Conservation (phyloP, 495 filamentous ascomycete species). For the Penicillium angulare region DNA sequence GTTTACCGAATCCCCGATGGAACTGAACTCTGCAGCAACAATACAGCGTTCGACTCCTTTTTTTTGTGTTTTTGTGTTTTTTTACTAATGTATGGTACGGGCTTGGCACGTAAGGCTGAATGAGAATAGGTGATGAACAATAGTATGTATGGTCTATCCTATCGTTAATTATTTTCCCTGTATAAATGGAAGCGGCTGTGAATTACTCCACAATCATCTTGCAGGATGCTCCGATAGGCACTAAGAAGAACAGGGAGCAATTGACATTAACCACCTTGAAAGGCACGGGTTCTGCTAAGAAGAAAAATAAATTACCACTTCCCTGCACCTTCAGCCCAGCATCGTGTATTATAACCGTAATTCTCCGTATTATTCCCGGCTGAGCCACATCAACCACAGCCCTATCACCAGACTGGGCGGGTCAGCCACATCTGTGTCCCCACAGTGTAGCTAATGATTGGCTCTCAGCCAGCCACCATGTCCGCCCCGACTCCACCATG, state of each 20-base stretch:
- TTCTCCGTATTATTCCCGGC: neutral
- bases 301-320: neutral
- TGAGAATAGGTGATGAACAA: no score
- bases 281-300: no score
- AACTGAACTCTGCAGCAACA: conserved; percentile 5
- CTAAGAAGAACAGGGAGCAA: no score
- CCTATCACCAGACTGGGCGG: neutral
- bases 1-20: conserved; percentile 11
- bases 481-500: conserved; percentile 11
- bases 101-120: neutral
- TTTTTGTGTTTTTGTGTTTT: neutral
- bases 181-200: no score
- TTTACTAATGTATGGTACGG: conserved; percentile 1
- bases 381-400: neutral
- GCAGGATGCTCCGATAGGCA: no score
- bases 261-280: no score
- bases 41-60: neutral
- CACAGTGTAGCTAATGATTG: conserved; percentile 1
- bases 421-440: conserved; percentile 15
- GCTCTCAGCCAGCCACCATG: conserved; percentile 7
- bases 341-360: conserved; percentile 2
- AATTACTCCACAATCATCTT: no score
- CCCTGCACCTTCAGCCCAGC: no score
- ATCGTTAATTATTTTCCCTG: no score
- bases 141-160: no score